Conservation (phyloP, 2,329 filamentous ascomycete genomes). For the Aspergillus udagawae region DNA sequence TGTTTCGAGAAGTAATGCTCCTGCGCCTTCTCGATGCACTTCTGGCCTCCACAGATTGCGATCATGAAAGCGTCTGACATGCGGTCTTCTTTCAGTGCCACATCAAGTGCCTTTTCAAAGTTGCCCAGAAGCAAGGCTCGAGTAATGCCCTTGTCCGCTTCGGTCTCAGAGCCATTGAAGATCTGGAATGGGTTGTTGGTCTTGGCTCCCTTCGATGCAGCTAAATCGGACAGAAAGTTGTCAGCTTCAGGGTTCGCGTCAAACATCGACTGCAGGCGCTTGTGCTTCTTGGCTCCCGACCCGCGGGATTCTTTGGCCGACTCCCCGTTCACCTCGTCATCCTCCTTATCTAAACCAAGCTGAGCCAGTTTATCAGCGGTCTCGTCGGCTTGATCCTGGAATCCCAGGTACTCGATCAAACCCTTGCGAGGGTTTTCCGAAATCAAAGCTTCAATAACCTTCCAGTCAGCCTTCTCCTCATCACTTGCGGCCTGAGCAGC, state of each 20-base stretch:
- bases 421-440: slow-evolving; percentile 80
- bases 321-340: slow-evolving; percentile 40
- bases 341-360: slow-evolving; percentile 38
- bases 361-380: slow-evolving; percentile 41
- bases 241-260: slow-evolving; percentile 69
- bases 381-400: slow-evolving; percentile 60
- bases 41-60: slow-evolving; percentile 91
- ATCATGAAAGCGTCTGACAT: slow-evolving; percentile 97
- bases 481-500: slow-evolving; percentile 72
- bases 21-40: slow-evolving; percentile 91
- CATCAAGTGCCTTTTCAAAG: slow-evolving; percentile 83
- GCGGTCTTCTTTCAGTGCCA: slow-evolving; percentile 82
- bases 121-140: slow-evolving; percentile 83
- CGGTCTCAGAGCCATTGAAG: slow-evolving; percentile 76
- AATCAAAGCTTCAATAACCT: slow-evolving; percentile 83
- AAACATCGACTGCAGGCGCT: slow-evolving; percentile 73
- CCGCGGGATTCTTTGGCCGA: slow-evolving; percentile 48
- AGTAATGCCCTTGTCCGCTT: slow-evolving; percentile 82
- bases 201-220: slow-evolving; percentile 85
- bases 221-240: slow-evolving; percentile 79
- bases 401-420: slow-evolving; percentile 87
- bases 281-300: slow-evolving; percentile 53
- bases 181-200: slow-evolving; percentile 93
- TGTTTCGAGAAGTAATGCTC: slow-evolving; percentile 83
- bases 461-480: slow-evolving; percentile 94